Evolutionary conservation across 805 yeast genomes (phyloP).

Genomic region (Torulaspora microellipsoides): DNA sequence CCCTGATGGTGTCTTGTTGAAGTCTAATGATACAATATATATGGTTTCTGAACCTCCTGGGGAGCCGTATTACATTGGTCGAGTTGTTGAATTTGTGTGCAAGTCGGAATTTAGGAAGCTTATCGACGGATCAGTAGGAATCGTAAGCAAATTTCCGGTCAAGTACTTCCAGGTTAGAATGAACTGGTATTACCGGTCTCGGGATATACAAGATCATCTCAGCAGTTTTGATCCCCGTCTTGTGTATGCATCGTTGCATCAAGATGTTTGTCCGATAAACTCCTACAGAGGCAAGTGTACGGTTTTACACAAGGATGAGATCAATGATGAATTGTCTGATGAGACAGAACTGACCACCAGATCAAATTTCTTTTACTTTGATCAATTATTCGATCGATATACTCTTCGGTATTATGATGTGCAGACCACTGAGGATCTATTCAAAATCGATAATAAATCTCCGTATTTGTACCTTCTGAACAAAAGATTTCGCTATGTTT

Average conservation of each 20-base stretch:
- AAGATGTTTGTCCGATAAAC: constrained; percentile 72
- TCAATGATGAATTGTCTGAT: constrained; percentile 39
- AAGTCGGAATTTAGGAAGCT: constrained; percentile 19
- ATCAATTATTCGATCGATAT: constrained; percentile 78
- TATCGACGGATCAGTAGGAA: constrained; percentile 12
- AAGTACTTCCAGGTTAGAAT: constrained; percentile 57
- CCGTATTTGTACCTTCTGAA: constrained; percentile 57
- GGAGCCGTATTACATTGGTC: constrained; percentile 87
- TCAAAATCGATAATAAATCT: constrained; percentile 43
- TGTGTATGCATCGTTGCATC: constrained; percentile 78
- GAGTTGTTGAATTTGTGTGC: constrained; percentile 66
- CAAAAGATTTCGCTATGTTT: constrained; percentile 67
- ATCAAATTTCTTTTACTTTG: constrained; percentile 79
- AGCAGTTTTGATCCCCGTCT: constrained; percentile 57
- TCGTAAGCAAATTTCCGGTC: constrained; percentile 40
- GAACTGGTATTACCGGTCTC: constrained; percentile 88
- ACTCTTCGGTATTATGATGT: constrained; percentile 80
- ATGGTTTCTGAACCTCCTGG: constrained; percentile 91
- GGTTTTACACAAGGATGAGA: constrained; percentile 65
- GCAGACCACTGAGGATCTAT: constrained; percentile 55
- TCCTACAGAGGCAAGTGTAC: constrained; percentile 71
- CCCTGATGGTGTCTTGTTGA: constrained; percentile 19
- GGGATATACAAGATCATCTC: constrained; percentile 68
- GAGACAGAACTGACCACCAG: constrained; percentile 48
- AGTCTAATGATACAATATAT: constrained; percentile 57